phyloP scores from a whole-genome alignment of 768 basidiomycete genomes.

The Kwoniella newhampshirensis region DNA sequence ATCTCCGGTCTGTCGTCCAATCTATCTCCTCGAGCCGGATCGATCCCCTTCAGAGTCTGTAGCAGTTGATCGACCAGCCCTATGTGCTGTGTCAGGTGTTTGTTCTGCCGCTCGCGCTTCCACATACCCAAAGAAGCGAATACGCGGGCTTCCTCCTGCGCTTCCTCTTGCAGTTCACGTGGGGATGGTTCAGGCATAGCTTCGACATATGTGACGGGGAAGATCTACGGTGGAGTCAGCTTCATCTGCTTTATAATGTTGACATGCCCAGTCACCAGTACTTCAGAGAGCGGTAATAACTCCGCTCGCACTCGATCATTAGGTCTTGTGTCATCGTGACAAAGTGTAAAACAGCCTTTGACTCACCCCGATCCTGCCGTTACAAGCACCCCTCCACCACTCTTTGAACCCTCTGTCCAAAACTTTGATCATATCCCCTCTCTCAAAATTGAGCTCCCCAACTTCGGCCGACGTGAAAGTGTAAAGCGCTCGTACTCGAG shows the following conservation, averaged over 20 bases:
- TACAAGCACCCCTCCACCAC: constrained; percentile 94
- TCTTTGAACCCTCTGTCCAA: constrained; percentile 91
- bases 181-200: constrained; percentile 75
- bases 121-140: constrained; percentile 60
- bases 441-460: constrained; percentile 86
- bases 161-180: constrained; percentile 73
- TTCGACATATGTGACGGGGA: constrained; percentile 90
- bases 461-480: constrained; percentile 82
- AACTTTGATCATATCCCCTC: constrained; percentile 91
- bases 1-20: constrained; percentile 90
- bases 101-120: background rate
- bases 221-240: constrained; percentile 59
- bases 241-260: background rate
- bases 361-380: constrained; percentile 65
- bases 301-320: no score
- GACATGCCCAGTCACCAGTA: background rate
- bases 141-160: constrained; percentile 80
- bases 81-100: constrained; percentile 11
- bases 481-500: constrained; percentile 83
- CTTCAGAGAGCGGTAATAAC: no score
- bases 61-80: constrained; percentile 51
- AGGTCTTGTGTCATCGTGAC: no score
- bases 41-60: constrained; percentile 67
- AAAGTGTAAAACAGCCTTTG: background rate
- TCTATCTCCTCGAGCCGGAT: constrained; percentile 70